These are phyloP conservation scores for Schwanniomyces yamadae DNA, from an alignment of 805 yeast genomes.

Conservation along the genomic window DNA sequence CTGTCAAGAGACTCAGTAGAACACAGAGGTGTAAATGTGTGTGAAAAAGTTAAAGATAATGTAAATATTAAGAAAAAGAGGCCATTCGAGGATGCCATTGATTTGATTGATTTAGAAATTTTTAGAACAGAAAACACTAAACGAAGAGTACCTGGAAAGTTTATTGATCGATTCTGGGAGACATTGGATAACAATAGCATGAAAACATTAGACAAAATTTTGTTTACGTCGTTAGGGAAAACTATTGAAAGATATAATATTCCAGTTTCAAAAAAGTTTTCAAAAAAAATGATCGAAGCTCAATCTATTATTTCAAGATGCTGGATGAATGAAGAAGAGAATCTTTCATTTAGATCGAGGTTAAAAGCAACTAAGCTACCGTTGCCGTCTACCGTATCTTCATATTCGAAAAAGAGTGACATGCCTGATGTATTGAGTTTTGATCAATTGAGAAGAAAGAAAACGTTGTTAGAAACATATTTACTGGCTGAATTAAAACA, in stretches of 20 bases:
- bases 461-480: conserved; percentile 32
- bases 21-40: neutral
- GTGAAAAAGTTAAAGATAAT: neutral
- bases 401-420: conserved; percentile 8
- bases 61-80: neutral
- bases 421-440: conserved; percentile 19
- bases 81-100: conserved; percentile 1
- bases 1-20: neutral
- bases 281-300: conserved; percentile 19
- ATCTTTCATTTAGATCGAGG: conserved; percentile 24
- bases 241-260: conserved; percentile 22
- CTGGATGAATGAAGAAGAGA: conserved; percentile 22
- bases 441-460: conserved; percentile 24
- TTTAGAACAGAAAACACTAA: conserved; percentile 9
- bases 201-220: conserved; percentile 20
- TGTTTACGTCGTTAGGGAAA: conserved; percentile 25
- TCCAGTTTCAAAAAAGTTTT: conserved; percentile 4
- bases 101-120: conserved; percentile 12
- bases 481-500: conserved; percentile 42
- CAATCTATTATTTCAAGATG: conserved; percentile 20
- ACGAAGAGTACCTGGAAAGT: conserved; percentile 20
- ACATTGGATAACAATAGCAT: conserved; percentile 17
- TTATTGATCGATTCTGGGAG: conserved; percentile 32
- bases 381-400: conserved; percentile 23
- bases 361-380: conserved; percentile 28